These are phyloP conservation scores for Amanita jacksonii DNA, from an alignment of 768 basidiomycete species.

Conservation along the genomic window DNA sequence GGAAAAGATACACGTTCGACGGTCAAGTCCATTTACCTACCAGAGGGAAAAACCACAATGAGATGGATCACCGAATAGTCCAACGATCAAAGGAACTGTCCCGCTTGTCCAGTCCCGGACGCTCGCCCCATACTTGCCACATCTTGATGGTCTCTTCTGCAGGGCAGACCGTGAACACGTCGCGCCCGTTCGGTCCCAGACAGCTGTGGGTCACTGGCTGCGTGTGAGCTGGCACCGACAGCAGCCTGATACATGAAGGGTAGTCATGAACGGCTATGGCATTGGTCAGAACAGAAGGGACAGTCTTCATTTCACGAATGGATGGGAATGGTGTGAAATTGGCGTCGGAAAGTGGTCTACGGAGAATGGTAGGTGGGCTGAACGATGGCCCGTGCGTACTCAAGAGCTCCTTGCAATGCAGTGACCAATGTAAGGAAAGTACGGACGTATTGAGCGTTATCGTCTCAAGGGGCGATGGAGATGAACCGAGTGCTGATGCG, in stretches of 20 bases:
- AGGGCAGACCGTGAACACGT: constrained; percentile 54
- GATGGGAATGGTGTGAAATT: constrained; percentile 10
- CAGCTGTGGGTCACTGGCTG: constrained; percentile 51
- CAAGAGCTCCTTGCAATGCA: constrained; percentile 81
- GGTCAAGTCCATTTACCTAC: neutral
- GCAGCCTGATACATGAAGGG: constrained; percentile 42
- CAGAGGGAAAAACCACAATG: neutral
- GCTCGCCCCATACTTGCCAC: constrained; percentile 58
- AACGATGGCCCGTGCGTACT: constrained; percentile 71
- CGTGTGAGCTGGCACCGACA: constrained; percentile 51
- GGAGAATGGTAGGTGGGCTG: constrained; percentile 29
- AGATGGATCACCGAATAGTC: constrained; percentile 29
- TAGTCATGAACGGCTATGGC: constrained; percentile 66
- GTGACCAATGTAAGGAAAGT: constrained; percentile 65
- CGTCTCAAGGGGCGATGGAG: constrained; percentile 39
- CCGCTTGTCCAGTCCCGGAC: constrained; percentile 21
- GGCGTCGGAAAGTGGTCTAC: constrained; percentile 44
- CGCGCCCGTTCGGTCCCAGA: constrained; percentile 52
- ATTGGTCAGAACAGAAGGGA: constrained; percentile 47
- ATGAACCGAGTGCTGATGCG: constrained; percentile 26
- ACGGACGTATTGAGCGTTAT: constrained; percentile 71
- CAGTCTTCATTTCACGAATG: constrained; percentile 9
- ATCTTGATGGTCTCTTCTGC: constrained; percentile 62
- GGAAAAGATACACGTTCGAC: neutral
- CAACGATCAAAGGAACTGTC: constrained; percentile 39